Conservation (phyloP, 2,329 filamentous ascomycete species). For the Pseudogymnoascus sp. region DNA sequence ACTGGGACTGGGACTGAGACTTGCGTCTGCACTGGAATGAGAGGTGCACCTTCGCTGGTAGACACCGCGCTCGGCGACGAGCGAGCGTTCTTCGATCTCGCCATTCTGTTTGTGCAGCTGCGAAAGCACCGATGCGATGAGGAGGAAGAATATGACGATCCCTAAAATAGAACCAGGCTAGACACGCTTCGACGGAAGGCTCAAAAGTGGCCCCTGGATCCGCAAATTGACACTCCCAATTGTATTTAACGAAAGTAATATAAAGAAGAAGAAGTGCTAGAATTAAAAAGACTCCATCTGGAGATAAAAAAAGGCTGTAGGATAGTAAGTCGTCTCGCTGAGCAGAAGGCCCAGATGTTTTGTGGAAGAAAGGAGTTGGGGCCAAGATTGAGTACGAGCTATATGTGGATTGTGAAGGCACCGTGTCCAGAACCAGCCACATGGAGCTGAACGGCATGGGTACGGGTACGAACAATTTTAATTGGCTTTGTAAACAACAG, state of each 20-base stretch:
- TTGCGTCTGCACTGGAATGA: background rate
- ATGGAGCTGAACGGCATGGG: constrained; percentile 4
- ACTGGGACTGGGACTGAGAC: background rate
- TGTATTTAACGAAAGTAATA: constrained; percentile 9
- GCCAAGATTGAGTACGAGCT: constrained; percentile 6
- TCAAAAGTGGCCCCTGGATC: constrained; percentile 2
- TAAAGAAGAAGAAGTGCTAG: background rate
- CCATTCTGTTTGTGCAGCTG: background rate
- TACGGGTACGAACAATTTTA: constrained; percentile 3
- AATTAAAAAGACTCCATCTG: constrained; percentile 9
- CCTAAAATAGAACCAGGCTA: constrained; percentile 3
- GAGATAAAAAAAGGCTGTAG: background rate
- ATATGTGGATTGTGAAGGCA: constrained; percentile 3
- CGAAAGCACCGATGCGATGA: background rate
- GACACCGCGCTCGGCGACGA: background rate
- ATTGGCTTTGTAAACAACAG: background rate
- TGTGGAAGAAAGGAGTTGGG: constrained; percentile 2
- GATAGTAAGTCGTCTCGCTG: background rate
- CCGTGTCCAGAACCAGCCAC: constrained; percentile 1
- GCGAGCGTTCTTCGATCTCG: constrained; percentile 8
- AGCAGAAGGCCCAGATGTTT: constrained; percentile 3
- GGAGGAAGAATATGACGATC: background rate
- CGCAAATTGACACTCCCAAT: background rate
- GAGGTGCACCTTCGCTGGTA: background rate
- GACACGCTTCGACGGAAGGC: constrained; percentile 2